Percentiles rank a stretch among this genome's conserved stretches.
These are phyloP conservation scores for Ascochyta lentis DNA, from an alignment of 2,329 filamentous ascomycete species.

Conservation along the genomic window DNA sequence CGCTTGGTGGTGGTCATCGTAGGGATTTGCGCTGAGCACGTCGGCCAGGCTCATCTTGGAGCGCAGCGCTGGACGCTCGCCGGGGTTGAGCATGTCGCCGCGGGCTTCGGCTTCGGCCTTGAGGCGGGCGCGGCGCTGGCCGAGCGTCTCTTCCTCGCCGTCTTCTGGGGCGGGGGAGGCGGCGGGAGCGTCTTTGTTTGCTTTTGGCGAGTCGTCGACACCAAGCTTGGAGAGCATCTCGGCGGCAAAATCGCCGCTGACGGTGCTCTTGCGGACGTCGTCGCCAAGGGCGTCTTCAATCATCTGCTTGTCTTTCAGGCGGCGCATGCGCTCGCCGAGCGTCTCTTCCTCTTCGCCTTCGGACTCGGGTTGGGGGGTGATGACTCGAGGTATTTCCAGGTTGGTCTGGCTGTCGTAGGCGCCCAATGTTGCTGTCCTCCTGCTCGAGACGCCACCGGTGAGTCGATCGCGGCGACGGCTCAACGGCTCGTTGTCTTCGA, in stretches of 20 bases:
- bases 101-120: constrained; percentile 70
- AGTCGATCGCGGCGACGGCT: constrained; percentile 78
- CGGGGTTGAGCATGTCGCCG: constrained; percentile 39
- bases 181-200: constrained; percentile 31
- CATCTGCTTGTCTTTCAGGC: constrained; percentile 67
- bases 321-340: constrained; percentile 68
- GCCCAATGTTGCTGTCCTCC: constrained; percentile 26
- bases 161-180: constrained; percentile 23
- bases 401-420: constrained; percentile 34
- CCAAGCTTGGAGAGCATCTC: constrained; percentile 66
- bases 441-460: constrained; percentile 60
- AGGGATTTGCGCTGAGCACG: constrained; percentile 64
- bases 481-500: constrained; percentile 92
- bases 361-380: constrained; percentile 36
- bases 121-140: constrained; percentile 75
- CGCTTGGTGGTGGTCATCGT: constrained; percentile 41
- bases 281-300: constrained; percentile 51
- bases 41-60: constrained; percentile 66
- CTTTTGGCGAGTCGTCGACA: constrained; percentile 28
- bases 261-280: constrained; percentile 56
- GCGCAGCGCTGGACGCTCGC: constrained; percentile 46
- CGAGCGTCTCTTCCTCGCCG: constrained; percentile 76
- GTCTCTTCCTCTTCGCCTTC: constrained; percentile 60
- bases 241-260: constrained; percentile 70
- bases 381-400: constrained; percentile 36